Base-by-base conservation (phyloP, 176 grass and related monocot genomes). In the Oryza officinalis region DNA sequence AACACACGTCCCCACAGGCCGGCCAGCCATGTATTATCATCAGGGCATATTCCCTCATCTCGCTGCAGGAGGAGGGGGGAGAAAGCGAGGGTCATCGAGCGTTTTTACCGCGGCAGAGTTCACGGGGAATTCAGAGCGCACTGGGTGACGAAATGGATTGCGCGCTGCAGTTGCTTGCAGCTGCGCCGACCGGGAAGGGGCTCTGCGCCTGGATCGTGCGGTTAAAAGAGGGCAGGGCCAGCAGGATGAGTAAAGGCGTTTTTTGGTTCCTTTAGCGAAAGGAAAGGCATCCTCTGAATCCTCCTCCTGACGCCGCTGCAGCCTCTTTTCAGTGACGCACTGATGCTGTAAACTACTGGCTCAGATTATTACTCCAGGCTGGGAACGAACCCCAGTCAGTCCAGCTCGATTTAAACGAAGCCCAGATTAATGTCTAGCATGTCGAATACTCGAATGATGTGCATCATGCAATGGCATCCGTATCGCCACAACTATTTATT, bases 181-280 rank as follows among this genome's bases (percentile, higher is more conserved):
- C 44, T 76, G 44, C 67, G 28, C 78, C 12, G 79, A 63, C 72
- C 23, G n/a, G 54, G 40, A 41, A 0, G 17, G 57, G 37, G 0
- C 57, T 22, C 61, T 35, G 72, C 45, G 72, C 45, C 66, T 54
- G 63, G 27, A 60, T 33, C 80, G 80, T 69, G 83, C 47, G 84
- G 84, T 90, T 68, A 87, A 86, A 90, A 83, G 69, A 63, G 45
- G 45, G 60, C 75, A 79, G 83, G 67, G 63, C 63, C 73, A 68
- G 64, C 57, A 61, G 57, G 57, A 25, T n/a, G 74, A 60, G 74
- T 43, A 90, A 90, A 90, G 88, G 74, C 75, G 0, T 75, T 90
- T 87, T 90, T 87, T 90, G 84, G 84, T 83, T 87, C 88, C 88
- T 90, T 90, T 90, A 83, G 80, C 74, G 6, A 83, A 87, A 79